Evolutionary conservation across 495 filamentous ascomycete genomes (phyloP).

Genomic region (Cercophora sp.): DNA sequence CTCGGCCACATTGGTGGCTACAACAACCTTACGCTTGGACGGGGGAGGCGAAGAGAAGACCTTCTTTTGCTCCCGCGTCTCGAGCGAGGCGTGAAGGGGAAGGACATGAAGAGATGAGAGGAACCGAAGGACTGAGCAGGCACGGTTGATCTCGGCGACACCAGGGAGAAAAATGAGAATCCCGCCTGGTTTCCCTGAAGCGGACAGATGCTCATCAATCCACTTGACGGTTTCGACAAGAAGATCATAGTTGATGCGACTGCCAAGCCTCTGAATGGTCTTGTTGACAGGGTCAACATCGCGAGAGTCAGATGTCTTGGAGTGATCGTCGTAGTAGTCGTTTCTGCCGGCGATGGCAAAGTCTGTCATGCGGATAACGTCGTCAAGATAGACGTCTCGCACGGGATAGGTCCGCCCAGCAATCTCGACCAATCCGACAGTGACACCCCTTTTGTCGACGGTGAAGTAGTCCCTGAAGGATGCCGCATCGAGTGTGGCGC

Average conservation of each 20-base stretch:
- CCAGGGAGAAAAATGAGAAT: slow-evolving; percentile 93
- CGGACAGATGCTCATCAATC: slow-evolving; percentile 69
- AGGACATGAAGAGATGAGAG: slow-evolving; percentile 74
- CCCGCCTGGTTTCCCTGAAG: slow-evolving; percentile 63
- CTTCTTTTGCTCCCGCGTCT: slow-evolving; percentile 76
- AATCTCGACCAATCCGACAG: slow-evolving; percentile 78
- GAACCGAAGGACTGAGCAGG: slow-evolving; percentile 62
- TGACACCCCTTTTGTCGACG: slow-evolving; percentile 43
- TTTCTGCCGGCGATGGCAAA: slow-evolving; percentile 51
- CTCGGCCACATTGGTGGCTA: slow-evolving; percentile 94
- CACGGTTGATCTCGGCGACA: slow-evolving; percentile 79
- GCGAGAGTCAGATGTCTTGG: slow-evolving; percentile 28
- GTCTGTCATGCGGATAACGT: slow-evolving; percentile 74
- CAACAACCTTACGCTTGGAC: slow-evolving; percentile 86
- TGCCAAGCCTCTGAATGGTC: slow-evolving; percentile 69
- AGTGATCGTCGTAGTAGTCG: slow-evolving; percentile 33
- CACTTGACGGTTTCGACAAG: slow-evolving; percentile 71
- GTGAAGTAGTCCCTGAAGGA: slow-evolving; percentile 85
- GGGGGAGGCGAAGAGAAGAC: slow-evolving; percentile 75
- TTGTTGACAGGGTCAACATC: slow-evolving; percentile 52
- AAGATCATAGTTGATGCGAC: slow-evolving; percentile 89
- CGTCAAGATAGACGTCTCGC: slow-evolving; percentile 84
- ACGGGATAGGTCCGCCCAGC: slow-evolving; percentile 87
- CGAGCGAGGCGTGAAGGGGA: slow-evolving; percentile 88
- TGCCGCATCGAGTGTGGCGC: slow-evolving; percentile 86